Evolutionary conservation across 1,284 basidiomycete species (phyloP).

Genomic region (Papiliotrema fonsecae): DNA sequence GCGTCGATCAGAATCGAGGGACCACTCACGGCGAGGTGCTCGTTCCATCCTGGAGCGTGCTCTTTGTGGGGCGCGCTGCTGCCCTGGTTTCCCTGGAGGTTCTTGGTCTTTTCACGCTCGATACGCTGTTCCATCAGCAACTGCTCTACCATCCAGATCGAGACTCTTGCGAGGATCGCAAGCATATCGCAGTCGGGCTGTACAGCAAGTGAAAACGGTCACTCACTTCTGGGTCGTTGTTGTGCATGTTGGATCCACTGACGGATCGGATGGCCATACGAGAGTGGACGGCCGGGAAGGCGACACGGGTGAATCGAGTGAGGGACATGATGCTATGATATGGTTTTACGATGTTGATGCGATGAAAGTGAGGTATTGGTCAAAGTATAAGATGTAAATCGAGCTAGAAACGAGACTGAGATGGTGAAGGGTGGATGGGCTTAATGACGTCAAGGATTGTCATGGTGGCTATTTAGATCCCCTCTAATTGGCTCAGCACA

Average conservation of each 20-base stretch:
- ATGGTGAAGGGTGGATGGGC: neutral
- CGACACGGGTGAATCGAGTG: conserved; percentile 2
- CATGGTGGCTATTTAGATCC: neutral
- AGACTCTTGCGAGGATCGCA: neutral
- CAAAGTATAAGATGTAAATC: neutral
- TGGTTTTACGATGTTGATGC: neutral
- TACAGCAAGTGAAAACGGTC: neutral
- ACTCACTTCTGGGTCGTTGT: conserved; percentile 5
- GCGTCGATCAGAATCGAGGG: too few relatives aligned
- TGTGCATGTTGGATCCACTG: neutral
- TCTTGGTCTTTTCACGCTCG: conserved; percentile 36
- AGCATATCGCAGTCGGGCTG: too few relatives aligned
- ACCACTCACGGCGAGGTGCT: conserved; percentile 40
- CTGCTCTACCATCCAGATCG: neutral
- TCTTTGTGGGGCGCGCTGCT: conserved; percentile 31
- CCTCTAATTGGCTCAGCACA: neutral
- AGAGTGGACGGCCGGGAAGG: neutral
- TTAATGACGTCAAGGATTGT: neutral
- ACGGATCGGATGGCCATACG: neutral
- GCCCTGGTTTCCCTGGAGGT: conserved; percentile 32
- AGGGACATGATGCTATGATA: conserved; percentile 2
- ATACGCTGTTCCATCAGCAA: conserved; percentile 14
- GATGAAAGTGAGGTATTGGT: neutral
- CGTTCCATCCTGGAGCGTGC: conserved; percentile 44
- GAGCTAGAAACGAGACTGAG: too few relatives aligned